Base-by-base conservation (phyloP, 1,284 basidiomycete genomes). In the Pseudozyma tsukubaensis region DNA sequence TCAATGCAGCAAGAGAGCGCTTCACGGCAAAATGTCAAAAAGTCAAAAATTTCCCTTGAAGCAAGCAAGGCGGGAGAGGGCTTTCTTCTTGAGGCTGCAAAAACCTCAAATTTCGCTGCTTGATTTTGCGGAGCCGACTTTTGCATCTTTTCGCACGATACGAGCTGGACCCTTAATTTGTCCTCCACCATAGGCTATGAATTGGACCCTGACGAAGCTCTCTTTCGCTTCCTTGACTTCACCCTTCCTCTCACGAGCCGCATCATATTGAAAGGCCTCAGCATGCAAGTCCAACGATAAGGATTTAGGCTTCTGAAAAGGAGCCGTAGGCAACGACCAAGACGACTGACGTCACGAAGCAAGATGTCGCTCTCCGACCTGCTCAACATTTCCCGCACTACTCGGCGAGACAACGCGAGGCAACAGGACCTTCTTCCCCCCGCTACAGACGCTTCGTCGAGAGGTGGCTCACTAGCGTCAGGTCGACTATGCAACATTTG, bases 401-500 rank as follows among this genome's bases (percentile, higher is more conserved):
- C 58, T 4, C 65, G 73, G 13, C 65, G 70, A 34, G 77, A 77
- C 59, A 63, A 75, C 29, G 72, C 71, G 16, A 57, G 67, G 7
- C 47, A 52, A 24, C 63, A 70, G 53, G 43, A 58, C 49, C 50
- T 68, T 3, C 62, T 76, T 3, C 71, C 69, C 24, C 24, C 24
- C 24, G 24, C 6, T 29, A 6, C 24, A 37, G 49, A 42, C 5
- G 55, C 69, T 14, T 47, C 67, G 7, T 53, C 66, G 4, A 50
- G 50, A 32, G 49, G 47, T 12, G 24, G 24, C 24, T 43, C 62
- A 16, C 44, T 50, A 24, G 54, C 64, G 0, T 12, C 67, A 3
- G 24, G 24, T 29, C 61, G 77, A 5, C 65, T 77, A 1, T 82
- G 78, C 51, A 77, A 76, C 53, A 67, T 81, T 54, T 82, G 80